Base-by-base conservation (phyloP, 495 filamentous ascomycete species). In the Thozetella sp. region DNA sequence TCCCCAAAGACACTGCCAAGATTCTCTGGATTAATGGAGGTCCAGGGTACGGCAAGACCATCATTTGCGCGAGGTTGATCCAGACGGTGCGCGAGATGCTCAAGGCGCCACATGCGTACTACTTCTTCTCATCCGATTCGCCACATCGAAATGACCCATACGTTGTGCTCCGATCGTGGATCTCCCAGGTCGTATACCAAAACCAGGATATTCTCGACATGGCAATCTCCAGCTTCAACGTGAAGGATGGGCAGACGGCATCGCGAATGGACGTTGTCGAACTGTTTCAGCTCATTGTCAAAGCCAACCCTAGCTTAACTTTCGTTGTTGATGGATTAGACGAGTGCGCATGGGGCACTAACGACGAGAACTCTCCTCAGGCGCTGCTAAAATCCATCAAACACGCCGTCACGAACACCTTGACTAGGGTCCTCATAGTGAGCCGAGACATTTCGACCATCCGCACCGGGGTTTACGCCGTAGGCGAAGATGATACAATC, bases 301-400 rank as follows among this genome's bases (percentile, higher is more conserved):
- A 58, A 30, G 24, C 24, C 40, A 25, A 68, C 30, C 61, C 61
- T 17, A 26, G 51, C 22, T 72, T 58, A 26, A 57, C 51, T 0
- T 69, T 72, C 24, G 43, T 72, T 15, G 25, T 71, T 0, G 68
- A 74, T 57, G 66, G 70, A 11, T 57, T 71, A 26, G 66, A 74
- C 54, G 66, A 74, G 48, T 74, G 66, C 34, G 20, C 53, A 10
- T 40, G 22, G 17, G 12, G 22, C n/a, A 59, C 57, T 30, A 40
- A 58, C 37, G 46, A 54, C 24, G 23, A 54, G 3, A 25, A 25
- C 24, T 12, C 2, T 15, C 30, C 10, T n/a, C 11, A 57, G 59
- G 4, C 51, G 70, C n/a, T 54, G 6, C 30, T 37, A 6, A 6
- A 37, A 15, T 37, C 30, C 6, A 6, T 37, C 15, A 37, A 37